Percentiles rank a stretch among this genome's conserved stretches.
Evolutionary conservation across 176 grass and related monocot genomes (phyloP).

Genomic region (Guadua angustifolia): DNA sequence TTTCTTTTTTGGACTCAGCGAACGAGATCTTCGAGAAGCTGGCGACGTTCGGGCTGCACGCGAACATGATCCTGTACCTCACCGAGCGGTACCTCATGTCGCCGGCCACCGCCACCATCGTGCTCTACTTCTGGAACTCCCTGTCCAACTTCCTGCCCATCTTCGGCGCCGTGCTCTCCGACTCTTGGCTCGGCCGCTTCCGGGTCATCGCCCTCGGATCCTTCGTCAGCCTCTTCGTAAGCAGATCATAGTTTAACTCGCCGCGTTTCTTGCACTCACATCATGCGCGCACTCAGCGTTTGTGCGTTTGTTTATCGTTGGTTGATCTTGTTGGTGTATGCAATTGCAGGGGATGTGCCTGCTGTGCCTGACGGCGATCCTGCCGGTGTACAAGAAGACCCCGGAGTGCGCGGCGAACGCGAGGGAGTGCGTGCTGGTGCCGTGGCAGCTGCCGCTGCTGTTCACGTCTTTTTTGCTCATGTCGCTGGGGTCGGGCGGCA

Average conservation of each 20-base stretch:
- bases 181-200: slow-evolving; percentile 62
- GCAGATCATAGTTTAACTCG: background rate
- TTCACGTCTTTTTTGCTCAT: slow-evolving; percentile 59
- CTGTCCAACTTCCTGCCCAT: slow-evolving; percentile 60
- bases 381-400: slow-evolving; percentile 49
- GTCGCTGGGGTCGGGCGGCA: slow-evolving; percentile 60
- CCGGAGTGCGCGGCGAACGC: slow-evolving; percentile 20
- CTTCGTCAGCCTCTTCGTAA: slow-evolving; percentile 54
- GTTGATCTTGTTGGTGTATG: background rate
- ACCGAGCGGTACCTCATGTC: slow-evolving; percentile 56
- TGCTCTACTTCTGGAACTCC: slow-evolving; percentile 54
- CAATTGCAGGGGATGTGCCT: slow-evolving; percentile 56
- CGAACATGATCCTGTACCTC: slow-evolving; percentile 78
- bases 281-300: background rate
- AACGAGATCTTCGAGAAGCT: slow-evolving; percentile 82
- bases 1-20: slow-evolving; percentile 32
- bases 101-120: slow-evolving; percentile 17
- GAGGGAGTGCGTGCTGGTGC: background rate
- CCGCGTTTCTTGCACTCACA: background rate
- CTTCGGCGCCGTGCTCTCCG: slow-evolving; percentile 62
- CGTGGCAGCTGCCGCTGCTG: slow-evolving; percentile 59
- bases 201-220: slow-evolving; percentile 59
- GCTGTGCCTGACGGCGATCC: slow-evolving; percentile 62
- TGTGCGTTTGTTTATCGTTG: background rate
- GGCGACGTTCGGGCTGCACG: slow-evolving; percentile 53